phyloP scores from a whole-genome alignment of 2,329 filamentous ascomycete genomes.

The Nemania bipapillata region DNA sequence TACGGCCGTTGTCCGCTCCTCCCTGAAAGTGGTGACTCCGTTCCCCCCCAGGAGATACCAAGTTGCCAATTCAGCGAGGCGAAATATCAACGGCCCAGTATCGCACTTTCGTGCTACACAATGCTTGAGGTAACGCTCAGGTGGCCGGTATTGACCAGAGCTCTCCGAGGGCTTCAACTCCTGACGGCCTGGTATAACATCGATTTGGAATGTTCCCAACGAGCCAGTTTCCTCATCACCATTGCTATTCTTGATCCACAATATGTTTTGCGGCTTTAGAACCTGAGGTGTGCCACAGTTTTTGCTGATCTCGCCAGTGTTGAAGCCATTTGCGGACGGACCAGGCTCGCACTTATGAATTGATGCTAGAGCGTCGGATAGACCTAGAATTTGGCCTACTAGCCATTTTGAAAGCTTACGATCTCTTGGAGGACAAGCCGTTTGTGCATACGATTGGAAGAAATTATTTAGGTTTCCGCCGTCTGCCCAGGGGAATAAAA shows the following conservation, averaged over 20 bases:
- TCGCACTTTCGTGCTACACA: not conserved
- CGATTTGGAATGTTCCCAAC: not conserved
- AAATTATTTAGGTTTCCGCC: not conserved
- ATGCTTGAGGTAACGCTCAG: not conserved
- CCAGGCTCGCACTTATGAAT: not conserved
- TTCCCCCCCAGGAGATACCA: not conserved
- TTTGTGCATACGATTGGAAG: not conserved
- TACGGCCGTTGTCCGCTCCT: too few species aligned
- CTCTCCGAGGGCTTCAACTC: not conserved
- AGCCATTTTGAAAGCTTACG: slow-evolving; percentile 14
- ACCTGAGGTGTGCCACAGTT: not conserved
- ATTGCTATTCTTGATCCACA: not conserved
- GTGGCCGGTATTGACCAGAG: not conserved
- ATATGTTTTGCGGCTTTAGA: not conserved
- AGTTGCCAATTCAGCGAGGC: not conserved
- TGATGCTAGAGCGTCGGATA: not conserved
- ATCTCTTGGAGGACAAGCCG: not conserved
- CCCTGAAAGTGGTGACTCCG: too few species aligned
- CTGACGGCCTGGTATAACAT: not conserved
- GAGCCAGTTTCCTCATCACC: not conserved
- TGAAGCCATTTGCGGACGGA: not conserved
- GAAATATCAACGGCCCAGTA: not conserved
- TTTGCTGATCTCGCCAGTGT: not conserved
- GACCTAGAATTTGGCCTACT: not conserved
- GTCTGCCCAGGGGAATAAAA: not conserved